Evolutionary conservation across 495 filamentous ascomycete species (phyloP).

Genomic region (Daldinia decipiens): DNA sequence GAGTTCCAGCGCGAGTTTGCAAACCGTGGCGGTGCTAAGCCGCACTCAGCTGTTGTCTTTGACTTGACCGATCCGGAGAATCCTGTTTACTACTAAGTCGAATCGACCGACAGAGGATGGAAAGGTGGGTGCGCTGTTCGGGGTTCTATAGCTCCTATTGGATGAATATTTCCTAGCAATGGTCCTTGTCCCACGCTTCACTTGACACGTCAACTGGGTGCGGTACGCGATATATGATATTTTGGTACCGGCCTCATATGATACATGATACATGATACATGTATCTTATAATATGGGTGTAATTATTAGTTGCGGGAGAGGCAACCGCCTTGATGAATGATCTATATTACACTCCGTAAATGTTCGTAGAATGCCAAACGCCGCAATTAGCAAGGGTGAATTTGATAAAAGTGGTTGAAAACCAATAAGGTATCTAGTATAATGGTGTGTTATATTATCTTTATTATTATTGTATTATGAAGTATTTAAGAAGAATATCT

Average conservation of each 20-base stretch:
- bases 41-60: constrained; percentile 68
- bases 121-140: background rate
- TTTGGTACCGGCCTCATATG: background rate
- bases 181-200: background rate
- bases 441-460: too few relatives aligned
- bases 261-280: background rate
- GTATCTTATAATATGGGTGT: background rate
- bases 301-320: too few relatives aligned
- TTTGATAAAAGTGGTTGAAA: too few relatives aligned
- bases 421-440: background rate
- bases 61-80: constrained; percentile 64
- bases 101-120: background rate
- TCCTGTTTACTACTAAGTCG: constrained; percentile 52
- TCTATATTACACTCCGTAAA: too few relatives aligned
- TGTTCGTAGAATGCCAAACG: background rate
- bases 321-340: too few relatives aligned
- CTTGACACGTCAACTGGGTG: background rate
- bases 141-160: background rate
- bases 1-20: constrained; percentile 65
- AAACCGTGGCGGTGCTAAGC: constrained; percentile 66
- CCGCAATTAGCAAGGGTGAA: background rate
- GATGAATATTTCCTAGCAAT: background rate
- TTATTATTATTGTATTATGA: too few relatives aligned
- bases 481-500: too few relatives aligned
- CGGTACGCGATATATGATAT: background rate